Evolutionary conservation across 2,329 filamentous ascomycete genomes (phyloP).

Genomic region (Alternaria solani): DNA sequence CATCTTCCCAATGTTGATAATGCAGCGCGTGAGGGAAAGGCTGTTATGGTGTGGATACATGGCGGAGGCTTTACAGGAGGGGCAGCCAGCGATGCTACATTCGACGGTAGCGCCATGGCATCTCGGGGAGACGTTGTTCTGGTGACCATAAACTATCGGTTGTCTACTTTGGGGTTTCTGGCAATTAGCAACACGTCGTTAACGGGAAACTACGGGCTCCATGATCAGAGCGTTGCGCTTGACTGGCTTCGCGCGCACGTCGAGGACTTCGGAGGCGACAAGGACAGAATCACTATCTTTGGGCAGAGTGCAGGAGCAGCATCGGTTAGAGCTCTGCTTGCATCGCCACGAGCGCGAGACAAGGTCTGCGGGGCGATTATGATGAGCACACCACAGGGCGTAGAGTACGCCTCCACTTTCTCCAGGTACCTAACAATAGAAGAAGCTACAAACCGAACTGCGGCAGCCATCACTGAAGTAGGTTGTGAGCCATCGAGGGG

Average conservation of each 20-base stretch:
- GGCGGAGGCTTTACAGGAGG: slow-evolving; percentile 56
- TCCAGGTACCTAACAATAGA: slow-evolving; percentile 36
- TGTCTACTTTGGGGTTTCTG: slow-evolving; percentile 48
- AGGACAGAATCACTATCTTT: slow-evolving; percentile 48
- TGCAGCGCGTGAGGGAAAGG: slow-evolving; percentile 42
- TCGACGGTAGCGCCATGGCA: slow-evolving; percentile 58
- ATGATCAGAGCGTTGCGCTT: slow-evolving; percentile 60
- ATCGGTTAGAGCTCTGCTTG: slow-evolving; percentile 59
- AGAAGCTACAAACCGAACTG: slow-evolving; percentile 31
- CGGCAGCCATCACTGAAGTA: slow-evolving; percentile 33
- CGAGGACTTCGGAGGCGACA: slow-evolving; percentile 48
- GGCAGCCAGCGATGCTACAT: slow-evolving; percentile 53
- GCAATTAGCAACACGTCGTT: slow-evolving; percentile 52
- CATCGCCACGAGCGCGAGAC: slow-evolving; percentile 57
- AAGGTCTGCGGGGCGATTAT: slow-evolving; percentile 60
- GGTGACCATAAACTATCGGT: slow-evolving; percentile 56
- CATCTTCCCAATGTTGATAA: slow-evolving; percentile 49
- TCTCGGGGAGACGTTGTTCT: slow-evolving; percentile 58
- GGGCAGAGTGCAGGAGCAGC: slow-evolving; percentile 49
- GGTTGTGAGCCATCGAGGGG: slow-evolving; percentile 26
- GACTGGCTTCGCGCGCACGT: slow-evolving; percentile 59
- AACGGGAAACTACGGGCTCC: slow-evolving; percentile 60
- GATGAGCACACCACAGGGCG: slow-evolving; percentile 30
- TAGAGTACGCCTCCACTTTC: slow-evolving; percentile 30
- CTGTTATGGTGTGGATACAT: slow-evolving; percentile 59